These are phyloP conservation scores for Exophiala sideris DNA, from an alignment of 2,329 filamentous ascomycete genomes.

Conservation along the genomic window DNA sequence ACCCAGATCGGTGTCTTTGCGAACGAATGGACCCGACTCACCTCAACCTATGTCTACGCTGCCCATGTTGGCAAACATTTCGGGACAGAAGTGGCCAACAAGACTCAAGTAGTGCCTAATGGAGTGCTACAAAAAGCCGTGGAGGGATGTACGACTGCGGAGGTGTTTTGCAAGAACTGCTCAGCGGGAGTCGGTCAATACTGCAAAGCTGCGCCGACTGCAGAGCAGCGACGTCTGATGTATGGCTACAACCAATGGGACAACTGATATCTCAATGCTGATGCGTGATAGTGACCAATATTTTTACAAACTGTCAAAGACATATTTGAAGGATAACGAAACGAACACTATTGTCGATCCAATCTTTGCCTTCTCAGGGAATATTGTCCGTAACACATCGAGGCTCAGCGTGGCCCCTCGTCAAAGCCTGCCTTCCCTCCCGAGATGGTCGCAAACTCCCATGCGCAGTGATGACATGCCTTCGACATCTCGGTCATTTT, in stretches of 20 bases:
- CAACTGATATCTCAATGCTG: background rate
- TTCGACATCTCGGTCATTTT: constrained; percentile 1
- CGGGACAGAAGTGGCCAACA: constrained; percentile 21
- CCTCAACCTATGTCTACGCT: constrained; percentile 24
- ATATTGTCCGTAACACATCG: constrained; percentile 1
- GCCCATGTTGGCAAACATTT: constrained; percentile 20
- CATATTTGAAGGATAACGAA: constrained; percentile 21
- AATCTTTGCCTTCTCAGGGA: constrained; percentile 15
- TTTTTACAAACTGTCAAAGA: constrained; percentile 28
- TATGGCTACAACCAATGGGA: constrained; percentile 6
- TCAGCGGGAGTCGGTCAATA: constrained; percentile 23
- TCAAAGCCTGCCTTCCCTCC: constrained; percentile 5
- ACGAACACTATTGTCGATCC: constrained; percentile 18
- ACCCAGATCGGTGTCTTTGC: constrained; percentile 26
- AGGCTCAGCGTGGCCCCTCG: constrained; percentile 9
- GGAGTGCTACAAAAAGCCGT: constrained; percentile 19
- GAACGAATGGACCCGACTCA: constrained; percentile 28
- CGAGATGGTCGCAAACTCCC: constrained; percentile 13
- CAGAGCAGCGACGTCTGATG: constrained; percentile 19
- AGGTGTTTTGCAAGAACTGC: constrained; percentile 27
- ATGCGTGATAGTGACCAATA: constrained; percentile 17
- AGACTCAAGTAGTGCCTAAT: constrained; percentile 23
- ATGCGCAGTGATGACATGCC: constrained; percentile 1
- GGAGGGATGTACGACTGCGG: constrained; percentile 26
- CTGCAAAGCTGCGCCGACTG: constrained; percentile 23